A percentile compares a stretch with the other conserved stretches of the same genome.
Evolutionary conservation across 345 rosid genomes (phyloP).

Genomic region (Eucalyptus sp.): DNA sequence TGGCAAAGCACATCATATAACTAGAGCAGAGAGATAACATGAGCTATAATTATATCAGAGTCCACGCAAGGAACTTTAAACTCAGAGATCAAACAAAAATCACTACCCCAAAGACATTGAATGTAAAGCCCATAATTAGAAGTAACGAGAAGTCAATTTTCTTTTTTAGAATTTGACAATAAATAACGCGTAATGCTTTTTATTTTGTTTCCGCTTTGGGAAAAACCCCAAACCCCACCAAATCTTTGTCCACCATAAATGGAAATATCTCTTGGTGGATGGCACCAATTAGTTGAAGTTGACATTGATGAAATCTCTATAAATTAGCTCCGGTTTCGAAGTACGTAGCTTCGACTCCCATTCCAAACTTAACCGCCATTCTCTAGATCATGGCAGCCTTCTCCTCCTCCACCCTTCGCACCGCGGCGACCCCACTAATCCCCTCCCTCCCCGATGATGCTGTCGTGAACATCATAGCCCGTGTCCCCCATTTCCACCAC

Average conservation of each 20-base stretch:
- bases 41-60: neutral
- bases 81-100: neutral
- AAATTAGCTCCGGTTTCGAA: rapidly evolving
- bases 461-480: rapidly evolving
- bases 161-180: no score
- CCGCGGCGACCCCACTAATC: rapidly evolving
- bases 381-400: rapidly evolving
- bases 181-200: no score
- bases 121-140: neutral
- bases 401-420: rapidly evolving
- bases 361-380: no score
- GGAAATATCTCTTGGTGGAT: no score
- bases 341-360: no score
- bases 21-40: neutral
- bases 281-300: no score
- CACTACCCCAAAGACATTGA: neutral
- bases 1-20: neutral
- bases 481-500: no score
- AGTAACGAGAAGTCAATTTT: neutral
- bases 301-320: no score
- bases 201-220: rapidly evolving
- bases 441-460: no score
- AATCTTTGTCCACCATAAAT: no score
- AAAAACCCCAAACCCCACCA: no score
- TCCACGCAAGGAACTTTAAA: neutral